Evolutionary conservation across 805 yeast species (phyloP), one percentile per base, ranked within the genome.

Genomic region (Nakazawaea peltata): DNA sequence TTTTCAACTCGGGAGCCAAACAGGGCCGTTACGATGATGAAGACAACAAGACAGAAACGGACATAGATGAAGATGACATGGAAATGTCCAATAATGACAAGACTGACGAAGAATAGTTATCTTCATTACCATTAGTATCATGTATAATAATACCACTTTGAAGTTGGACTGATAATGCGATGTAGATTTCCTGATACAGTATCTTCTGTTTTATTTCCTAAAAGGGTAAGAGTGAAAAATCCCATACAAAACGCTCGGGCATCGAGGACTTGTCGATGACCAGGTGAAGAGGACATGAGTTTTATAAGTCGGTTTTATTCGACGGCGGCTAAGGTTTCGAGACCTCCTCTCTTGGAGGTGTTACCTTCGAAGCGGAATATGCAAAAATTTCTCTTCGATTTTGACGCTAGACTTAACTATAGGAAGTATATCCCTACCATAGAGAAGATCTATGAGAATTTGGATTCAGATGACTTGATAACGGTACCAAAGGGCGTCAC

Each of bases 311-410:
- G 28, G 14, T 13, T 9, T 13, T 25, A 25, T 13, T 25, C 28
- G 7, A 25, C 14, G 7, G 15, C 12, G 15, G 29, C 15, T 15
- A 14, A 5, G 21, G 5, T n/a, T 13, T 25, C 4, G 19, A 47
- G 61, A 26, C 74, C 73, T 2, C 49, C 63, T 2, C 48, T 73
- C 4, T 46, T 57, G 18, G 69, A 64, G 16, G 49, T 74, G 2
- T 66, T 82, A 8, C 92, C 94, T 4, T 61, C 69, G 15, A 71
- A 71, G 50, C 69, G 69, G 39, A 57, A 69, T 17, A 52, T 81
- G 32, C 79, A 78, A 42, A 58, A 73, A 33, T 61, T 78, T 14
- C 59, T 82, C 5, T 82, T 81, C 50, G 88, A 82, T 47, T 61
- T 74, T 41, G 83, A 81, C 50, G 64, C 81, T 29, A 57, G 74